These are phyloP conservation scores for Apiospora aurea DNA, from an alignment of 2,329 filamentous ascomycete species.

Conservation along the genomic window DNA sequence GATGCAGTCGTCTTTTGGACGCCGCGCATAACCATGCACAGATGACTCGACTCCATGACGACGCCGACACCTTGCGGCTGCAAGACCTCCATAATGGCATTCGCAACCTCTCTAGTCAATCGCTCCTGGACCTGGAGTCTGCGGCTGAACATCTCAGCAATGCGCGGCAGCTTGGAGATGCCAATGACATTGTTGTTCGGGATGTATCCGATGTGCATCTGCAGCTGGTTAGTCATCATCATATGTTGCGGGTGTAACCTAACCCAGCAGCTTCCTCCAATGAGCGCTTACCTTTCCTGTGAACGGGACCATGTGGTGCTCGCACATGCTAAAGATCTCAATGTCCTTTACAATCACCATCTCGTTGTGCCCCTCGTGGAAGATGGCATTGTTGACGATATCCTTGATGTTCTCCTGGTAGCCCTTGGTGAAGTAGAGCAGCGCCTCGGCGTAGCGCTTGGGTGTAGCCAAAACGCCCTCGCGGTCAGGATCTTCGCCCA, in stretches of 20 bases:
- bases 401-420: slow-evolving; percentile 94
- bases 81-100: slow-evolving; percentile 91
- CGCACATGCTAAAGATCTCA: slow-evolving; percentile 91
- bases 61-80: slow-evolving; percentile 95
- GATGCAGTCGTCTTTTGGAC: slow-evolving; percentile 88
- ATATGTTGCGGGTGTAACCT: neutral
- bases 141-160: slow-evolving; percentile 96
- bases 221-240: slow-evolving; percentile 22
- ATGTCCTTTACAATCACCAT: slow-evolving; percentile 98
- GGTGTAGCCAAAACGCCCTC: slow-evolving; percentile 74
- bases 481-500: slow-evolving; percentile 72
- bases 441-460: slow-evolving; percentile 89
- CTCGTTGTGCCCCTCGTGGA: slow-evolving; percentile 96
- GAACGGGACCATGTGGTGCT: slow-evolving; percentile 97
- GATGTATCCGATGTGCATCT: slow-evolving; percentile 99
- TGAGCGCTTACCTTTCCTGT: slow-evolving; percentile 77
- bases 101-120: slow-evolving; percentile 92
- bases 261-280: neutral
- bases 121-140: slow-evolving; percentile 95
- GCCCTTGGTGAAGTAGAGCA: slow-evolving; percentile 95
- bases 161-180: slow-evolving; percentile 92
- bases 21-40: slow-evolving; percentile 99
- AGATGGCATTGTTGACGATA: slow-evolving; percentile 92
- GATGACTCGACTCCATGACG: slow-evolving; percentile 94
- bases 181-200: slow-evolving; percentile 88